Evolutionary conservation across 306 rosid species (phyloP), one percentile per base, ranked within the genome.

Genomic region (Rosa persica): DNA sequence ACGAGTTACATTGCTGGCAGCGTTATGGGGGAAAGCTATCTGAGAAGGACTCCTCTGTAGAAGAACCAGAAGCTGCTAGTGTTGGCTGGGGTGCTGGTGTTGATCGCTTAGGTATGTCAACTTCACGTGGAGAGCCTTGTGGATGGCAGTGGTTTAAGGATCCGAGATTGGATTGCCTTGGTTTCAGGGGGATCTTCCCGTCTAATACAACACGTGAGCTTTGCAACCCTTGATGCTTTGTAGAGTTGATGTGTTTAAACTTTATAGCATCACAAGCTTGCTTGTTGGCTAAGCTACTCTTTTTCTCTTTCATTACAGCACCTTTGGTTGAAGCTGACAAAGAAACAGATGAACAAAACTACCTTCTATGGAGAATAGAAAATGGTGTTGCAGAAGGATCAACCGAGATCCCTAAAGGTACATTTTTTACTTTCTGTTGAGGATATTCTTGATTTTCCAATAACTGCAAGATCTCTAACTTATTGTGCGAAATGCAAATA

Each of bases 121-220:
- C 98, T 67, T 86, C 96, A 13, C 81, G 6, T 12, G 96, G 89
- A 64, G 85, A 77, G 78, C 79, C 76, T 75, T 66, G 49, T 65
- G 98, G 98, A 6, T 91, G 93, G 92, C 97, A 91, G 64, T 95
- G 98, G 98, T 95, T 90, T 77, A 87, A 85, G 83, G 98, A 95
- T 84, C 98, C 98, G 67, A 89, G 98, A 74, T 84, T 90, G 81
- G 84, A 83, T 72, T 84, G 87, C 81, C 98, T 95, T 65, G 97
- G 98, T 86, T 91, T 89, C 85, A 88, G 98, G 66, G 98, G 98
- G 73, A 88, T 95, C 80, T 95, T 95, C 83, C 97, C 97, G 34
- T 84, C 97, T 15, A 83, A 87, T 61, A 80, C 76, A 52, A 83
- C 80, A 23, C 97, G 98, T 91, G 87, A 85, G 98, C 84, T 78